Percentiles rank a stretch among this genome's conserved stretches.
These are phyloP conservation scores for Diaporthe ilicicola DNA, from an alignment of 2,329 filamentous ascomycete genomes.

Conservation along the genomic window DNA sequence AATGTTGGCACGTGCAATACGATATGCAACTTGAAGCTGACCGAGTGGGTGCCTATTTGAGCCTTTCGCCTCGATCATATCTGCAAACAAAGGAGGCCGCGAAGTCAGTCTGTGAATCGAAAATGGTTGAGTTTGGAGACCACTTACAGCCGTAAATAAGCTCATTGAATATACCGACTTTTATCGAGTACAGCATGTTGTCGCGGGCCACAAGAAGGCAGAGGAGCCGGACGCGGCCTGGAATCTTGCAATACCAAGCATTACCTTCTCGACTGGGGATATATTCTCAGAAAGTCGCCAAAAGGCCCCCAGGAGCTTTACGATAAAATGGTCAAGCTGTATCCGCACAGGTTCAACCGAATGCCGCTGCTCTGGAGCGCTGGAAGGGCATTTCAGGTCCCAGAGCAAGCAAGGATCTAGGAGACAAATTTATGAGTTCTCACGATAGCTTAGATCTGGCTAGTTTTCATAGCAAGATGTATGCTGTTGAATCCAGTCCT, in stretches of 20 bases:
- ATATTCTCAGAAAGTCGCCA: not conserved
- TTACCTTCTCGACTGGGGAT: not conserved
- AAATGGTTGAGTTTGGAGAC: not conserved
- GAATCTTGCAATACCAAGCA: not conserved
- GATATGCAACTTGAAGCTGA: constrained; percentile 35
- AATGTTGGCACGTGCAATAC: not conserved
- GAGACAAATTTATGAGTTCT: not conserved
- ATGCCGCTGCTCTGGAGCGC: not conserved
- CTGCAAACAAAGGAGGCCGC: not conserved
- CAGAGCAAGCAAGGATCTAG: not conserved
- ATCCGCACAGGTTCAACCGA: not conserved
- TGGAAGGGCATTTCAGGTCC: not conserved
- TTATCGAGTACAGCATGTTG: constrained; percentile 31
- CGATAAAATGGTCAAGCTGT: not conserved
- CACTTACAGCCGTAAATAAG: constrained; percentile 34
- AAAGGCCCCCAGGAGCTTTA: constrained; percentile 2
- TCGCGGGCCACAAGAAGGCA: not conserved
- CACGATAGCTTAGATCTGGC: not conserved
- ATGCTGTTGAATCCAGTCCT: no score
- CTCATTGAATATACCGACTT: constrained; percentile 36
- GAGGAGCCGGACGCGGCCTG: not conserved
- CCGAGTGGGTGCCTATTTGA: constrained; percentile 32
- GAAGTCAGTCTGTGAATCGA: not conserved
- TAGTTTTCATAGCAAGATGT: not conserved
- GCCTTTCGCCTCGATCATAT: constrained; percentile 34